A percentile compares a stretch with the other conserved stretches of the same genome.
phyloP scores from a whole-genome alignment of 768 basidiomycete species.

The Hypholoma sublateritium region DNA sequence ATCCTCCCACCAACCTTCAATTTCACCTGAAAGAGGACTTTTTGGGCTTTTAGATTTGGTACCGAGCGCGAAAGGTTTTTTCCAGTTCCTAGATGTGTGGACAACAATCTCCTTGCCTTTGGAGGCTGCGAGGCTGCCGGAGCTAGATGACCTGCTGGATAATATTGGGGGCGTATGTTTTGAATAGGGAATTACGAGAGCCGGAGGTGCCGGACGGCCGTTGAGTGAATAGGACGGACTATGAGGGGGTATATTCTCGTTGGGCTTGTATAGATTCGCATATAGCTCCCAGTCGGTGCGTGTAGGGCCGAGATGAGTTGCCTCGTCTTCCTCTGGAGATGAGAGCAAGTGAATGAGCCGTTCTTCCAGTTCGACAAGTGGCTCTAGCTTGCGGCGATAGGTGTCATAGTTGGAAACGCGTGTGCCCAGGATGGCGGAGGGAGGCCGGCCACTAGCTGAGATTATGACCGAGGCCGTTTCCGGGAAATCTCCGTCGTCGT shows the following conservation, averaged over 20 bases:
- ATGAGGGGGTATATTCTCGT: constrained; percentile 23
- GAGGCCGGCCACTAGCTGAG: constrained; percentile 46
- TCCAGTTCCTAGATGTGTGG: constrained; percentile 67
- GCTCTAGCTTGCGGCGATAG: constrained; percentile 63
- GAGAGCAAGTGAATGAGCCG: constrained; percentile 66
- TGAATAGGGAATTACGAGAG: constrained; percentile 45
- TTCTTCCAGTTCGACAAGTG: constrained; percentile 69
- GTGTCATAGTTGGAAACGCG: constrained; percentile 59
- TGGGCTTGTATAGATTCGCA: constrained; percentile 20
- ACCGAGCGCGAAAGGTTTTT: constrained; percentile 61
- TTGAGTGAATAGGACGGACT: constrained; percentile 26
- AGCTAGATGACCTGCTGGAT: constrained; percentile 10
- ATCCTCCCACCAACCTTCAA: constrained; percentile 85
- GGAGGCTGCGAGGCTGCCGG: constrained; percentile 27
- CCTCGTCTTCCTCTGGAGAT: constrained; percentile 69
- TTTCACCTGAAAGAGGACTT: constrained; percentile 67
- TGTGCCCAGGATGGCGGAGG: constrained; percentile 49
- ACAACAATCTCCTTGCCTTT: constrained; percentile 56
- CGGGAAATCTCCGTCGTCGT: constrained; percentile 51
- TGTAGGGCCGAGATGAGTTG: constrained; percentile 52
- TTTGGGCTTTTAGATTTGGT: constrained; percentile 66
- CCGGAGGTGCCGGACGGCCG: constrained; percentile 48
- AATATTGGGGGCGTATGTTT: constrained; percentile 14
- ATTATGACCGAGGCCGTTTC: constrained; percentile 56
- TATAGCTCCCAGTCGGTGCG: constrained; percentile 37